A percentile compares a stretch with the other conserved stretches of the same genome.
Evolutionary conservation across 352 stramenopile genomes (phyloP).

Genomic region (Pythium sukuiense): DNA sequence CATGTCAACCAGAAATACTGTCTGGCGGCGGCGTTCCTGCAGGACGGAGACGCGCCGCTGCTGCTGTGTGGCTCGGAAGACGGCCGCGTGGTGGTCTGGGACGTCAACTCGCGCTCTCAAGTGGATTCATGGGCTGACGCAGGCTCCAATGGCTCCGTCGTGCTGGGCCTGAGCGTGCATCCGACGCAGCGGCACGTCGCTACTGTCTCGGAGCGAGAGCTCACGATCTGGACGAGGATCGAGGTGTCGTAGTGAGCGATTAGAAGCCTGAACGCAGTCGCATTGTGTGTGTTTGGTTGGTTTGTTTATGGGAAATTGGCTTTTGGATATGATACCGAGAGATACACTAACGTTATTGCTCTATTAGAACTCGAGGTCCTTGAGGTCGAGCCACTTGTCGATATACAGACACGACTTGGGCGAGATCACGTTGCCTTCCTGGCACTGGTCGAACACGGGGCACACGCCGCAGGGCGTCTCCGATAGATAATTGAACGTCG

Average conservation of each 20-base stretch:
- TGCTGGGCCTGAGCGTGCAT: conserved; percentile 31
- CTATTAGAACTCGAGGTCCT: conserved; percentile 80
- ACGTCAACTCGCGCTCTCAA: conserved; percentile 82
- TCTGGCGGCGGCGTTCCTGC: conserved; percentile 79
- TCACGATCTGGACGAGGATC: conserved; percentile 27
- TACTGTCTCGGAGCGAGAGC: conserved; percentile 9
- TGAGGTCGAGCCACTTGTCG: conserved; percentile 89
- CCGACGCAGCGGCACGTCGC: conserved; percentile 22
- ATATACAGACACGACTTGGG: conserved; percentile 91
- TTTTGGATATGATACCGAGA: conserved; percentile 2
- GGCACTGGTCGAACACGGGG: conserved; percentile 90
- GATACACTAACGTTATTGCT: neutral
- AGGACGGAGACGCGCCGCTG: conserved; percentile 43
- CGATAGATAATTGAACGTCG: conserved; percentile 87
- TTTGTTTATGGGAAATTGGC: neutral
- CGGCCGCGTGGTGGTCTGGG: conserved; percentile 90
- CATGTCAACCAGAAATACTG: conserved; percentile 88
- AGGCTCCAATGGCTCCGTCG: conserved; percentile 1
- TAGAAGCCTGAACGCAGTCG: neutral
- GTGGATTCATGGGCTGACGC: conserved; percentile 30
- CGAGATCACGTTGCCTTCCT: conserved; percentile 90
- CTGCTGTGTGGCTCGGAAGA: conserved; percentile 93
- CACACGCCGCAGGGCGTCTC: conserved; percentile 89
- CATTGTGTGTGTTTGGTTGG: neutral
- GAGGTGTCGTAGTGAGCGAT: neutral